phyloP scores from a whole-genome alignment of 2,329 filamentous ascomycete species.

The Ophiostoma tasmaniense region DNA sequence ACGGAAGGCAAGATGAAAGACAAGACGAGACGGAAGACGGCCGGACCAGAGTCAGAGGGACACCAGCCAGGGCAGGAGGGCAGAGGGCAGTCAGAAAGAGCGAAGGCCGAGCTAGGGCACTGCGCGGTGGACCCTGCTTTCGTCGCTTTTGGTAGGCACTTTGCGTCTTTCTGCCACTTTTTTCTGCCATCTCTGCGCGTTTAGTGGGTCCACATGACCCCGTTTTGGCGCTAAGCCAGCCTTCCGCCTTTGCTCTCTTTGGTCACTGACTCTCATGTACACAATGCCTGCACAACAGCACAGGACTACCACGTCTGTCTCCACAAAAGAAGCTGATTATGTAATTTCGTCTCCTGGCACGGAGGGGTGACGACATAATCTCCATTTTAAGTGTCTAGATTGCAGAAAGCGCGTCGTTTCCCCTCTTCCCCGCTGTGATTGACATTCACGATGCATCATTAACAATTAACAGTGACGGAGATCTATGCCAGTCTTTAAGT shows the following conservation, averaged over 20 bases:
- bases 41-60: neutral
- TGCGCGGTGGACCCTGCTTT: neutral
- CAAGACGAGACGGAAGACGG: neutral
- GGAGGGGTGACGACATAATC: neutral
- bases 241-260: slow-evolving; percentile 6
- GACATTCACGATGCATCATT: neutral
- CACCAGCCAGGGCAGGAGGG: neutral
- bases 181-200: slow-evolving; percentile 4
- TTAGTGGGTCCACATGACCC: neutral
- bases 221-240: slow-evolving; percentile 3
- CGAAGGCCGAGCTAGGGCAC: neutral
- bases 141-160: neutral
- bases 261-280: neutral
- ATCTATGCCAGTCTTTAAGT: neutral
- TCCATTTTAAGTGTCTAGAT: neutral
- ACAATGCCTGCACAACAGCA: neutral
- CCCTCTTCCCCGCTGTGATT: neutral
- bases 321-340: neutral
- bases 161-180: neutral
- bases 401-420: neutral
- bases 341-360: neutral
- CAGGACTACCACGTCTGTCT: neutral
- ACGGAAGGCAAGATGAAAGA: neutral
- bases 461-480: no score
- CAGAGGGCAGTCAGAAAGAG: neutral